These are phyloP conservation scores for Amanita pallidorosea DNA, from an alignment of 768 basidiomycete species.

Conservation along the genomic window DNA sequence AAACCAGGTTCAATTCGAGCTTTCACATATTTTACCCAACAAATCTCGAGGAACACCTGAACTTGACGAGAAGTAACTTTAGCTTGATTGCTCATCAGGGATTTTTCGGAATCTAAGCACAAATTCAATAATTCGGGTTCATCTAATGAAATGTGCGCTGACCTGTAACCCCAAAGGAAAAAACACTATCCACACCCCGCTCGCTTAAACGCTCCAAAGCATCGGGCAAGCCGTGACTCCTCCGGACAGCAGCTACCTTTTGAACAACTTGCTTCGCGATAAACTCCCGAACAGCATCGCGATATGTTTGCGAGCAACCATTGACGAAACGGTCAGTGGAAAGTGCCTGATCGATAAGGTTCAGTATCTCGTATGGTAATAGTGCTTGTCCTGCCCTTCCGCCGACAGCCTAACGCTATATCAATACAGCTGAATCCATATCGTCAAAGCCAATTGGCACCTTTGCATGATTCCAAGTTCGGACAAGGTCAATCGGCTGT, in stretches of 20 bases:
- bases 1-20: conserved; percentile 93
- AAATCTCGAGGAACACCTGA: conserved; percentile 69
- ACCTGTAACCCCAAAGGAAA: conserved; percentile 71
- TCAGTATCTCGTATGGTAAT: conserved; percentile 78
- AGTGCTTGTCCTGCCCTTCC: conserved; percentile 51
- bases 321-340: conserved; percentile 43
- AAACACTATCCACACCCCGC: conserved; percentile 69
- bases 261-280: conserved; percentile 56
- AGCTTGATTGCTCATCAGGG: conserved; percentile 77
- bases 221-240: conserved; percentile 72
- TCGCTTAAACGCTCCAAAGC: conserved; percentile 65
- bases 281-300: conserved; percentile 60
- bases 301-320: conserved; percentile 64
- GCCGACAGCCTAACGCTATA: conserved; percentile 44
- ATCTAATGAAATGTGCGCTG: conserved; percentile 1
- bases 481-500: conserved; percentile 81
- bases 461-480: conserved; percentile 79
- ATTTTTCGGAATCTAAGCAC: conserved; percentile 49
- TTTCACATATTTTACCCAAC: conserved; percentile 86
- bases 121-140: conserved; percentile 1
- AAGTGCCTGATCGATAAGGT: conserved; percentile 59
- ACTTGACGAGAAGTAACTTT: conserved; percentile 85
- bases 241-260: conserved; percentile 56
- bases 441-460: conserved; percentile 22
- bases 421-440: conserved; percentile 5